Base-by-base conservation (phyloP, 768 basidiomycete species). In the Psilocybe cyanescens region DNA sequence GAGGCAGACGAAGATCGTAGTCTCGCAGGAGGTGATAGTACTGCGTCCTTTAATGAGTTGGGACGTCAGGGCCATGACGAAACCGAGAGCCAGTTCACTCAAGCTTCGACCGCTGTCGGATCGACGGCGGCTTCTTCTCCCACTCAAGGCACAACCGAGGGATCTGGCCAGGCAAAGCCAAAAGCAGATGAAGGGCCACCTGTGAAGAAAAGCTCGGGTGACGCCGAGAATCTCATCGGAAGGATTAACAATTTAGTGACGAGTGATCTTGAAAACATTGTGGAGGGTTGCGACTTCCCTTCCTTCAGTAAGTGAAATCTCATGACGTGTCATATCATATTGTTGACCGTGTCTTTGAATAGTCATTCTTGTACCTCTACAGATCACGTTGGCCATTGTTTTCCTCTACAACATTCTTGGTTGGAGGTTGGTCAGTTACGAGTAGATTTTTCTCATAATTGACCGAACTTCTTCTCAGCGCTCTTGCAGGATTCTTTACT, bases 161-260 rank as follows among this genome's bases (percentile, higher is more conserved):
- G 56, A 37, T 19, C 55, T n/a, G 41, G 11, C 11, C 8, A 44
- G 41, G 52, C 46, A 29, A 57, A 57, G 33, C 33, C 30, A n/a
- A 48, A 57, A 19, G 56, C 50, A n/a, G 55, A 55, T 0, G 48
- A 55, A n/a, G 46, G 35, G 46, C n/a, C 56, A 11, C 31, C 56
- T 8, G 17, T 16, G 7, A 48, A 58, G 31, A 53, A 57, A 29
- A 41, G 48, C 19, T 28, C 61, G 1, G n/a, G 52, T 11, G 75
- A 75, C 49, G 71, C 75, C 6, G 77, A 76, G 14, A 86, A 88
- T 68, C 74, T 91, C 14, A 81, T 87, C 30, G 91, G 92, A 8
- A 89, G 85, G 69, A 87, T 93, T 71, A 92, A 89, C 71, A 92
- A 91, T 60, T 73, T 92, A 3, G 83, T 91, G 44, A 86, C 90